Evolutionary conservation across 345 rosid genomes (phyloP), one percentile per base, ranked within the genome.

Genomic region (Hevea brasiliensis): DNA sequence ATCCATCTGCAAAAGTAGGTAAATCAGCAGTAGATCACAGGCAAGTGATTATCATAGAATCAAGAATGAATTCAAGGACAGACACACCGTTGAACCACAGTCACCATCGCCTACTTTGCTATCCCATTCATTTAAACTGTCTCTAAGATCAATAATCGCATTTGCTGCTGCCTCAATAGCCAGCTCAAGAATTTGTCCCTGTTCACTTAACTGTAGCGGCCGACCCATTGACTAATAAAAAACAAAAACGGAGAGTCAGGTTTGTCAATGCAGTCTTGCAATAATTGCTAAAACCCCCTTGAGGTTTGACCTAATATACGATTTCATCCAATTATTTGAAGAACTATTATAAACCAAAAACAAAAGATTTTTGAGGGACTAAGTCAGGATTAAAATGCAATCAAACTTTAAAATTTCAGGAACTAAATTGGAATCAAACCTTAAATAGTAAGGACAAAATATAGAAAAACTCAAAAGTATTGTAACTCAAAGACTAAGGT

Each of bases 31-130:
- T 47, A 44, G 7, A 62, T 23, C 54, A 75, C 62, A 29, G 60
- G 32, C 76, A 67, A 18, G 41, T 35, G 44, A 48, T 12, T 42
- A 54, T 70, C 17, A 64, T 59, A 37, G 58, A 45, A 72, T 61
- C 50, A 68, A 35, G 23, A 69, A 23, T 24, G 56, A 71, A 48
- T 23, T 40, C 24, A 23, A 70, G 50, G 58, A 70, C 35, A 68
- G 66, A 87, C 98, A 87, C 77, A 95, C 99, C 0, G 96, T 95
- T 66, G 98, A 92, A 50, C 99, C 99, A 81, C 99, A 95, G 74
- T 95, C 99, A 21, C 94, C 98, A 83, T 95, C 99, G 67, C 99
- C 99, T 14, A 89, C 98, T 88, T 80, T 92, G 85, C 92, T 76
- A 78, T 95, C 99, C 99, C 98, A 92, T 72, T 90, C 97, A 76